Base-by-base conservation (phyloP, 1,284 basidiomycete species). In the Stygiomarasmius scandens region DNA sequence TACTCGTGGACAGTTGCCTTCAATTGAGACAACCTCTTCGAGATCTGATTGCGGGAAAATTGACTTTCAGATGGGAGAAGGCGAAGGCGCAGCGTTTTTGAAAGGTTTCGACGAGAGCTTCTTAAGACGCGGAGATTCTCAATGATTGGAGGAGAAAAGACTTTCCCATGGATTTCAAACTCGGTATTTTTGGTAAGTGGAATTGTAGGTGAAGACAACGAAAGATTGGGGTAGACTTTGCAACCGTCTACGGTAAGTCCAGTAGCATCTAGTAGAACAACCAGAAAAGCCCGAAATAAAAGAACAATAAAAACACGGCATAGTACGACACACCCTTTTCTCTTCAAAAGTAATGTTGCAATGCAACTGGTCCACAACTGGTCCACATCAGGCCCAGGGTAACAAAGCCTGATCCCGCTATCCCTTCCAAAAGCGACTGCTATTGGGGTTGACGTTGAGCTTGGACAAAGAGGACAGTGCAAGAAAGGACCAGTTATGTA, bases 301-400 rank as follows among this genome's bases (percentile, higher is more conserved):
- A 46, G 8, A 38, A 25, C 16, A 20, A 3, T 16, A 32, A 5
- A 10, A 20, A 19, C 4, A 38, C 51, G 11, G 16, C 9, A 22
- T 45, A 32, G n/a, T n/a, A n/a, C n/a, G n/a, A 68, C 74, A 19
- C 46, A 84, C 85, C 74, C 87, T 88, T 57, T 78, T 70, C 43
- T 85, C 84, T 58, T 84, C 75, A 60, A 90, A 89, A n/a, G 84
- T 71, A 43, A 89, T 77, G 64, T 82, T 87, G 58, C 85, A 86
- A 64, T 90, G 88, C 1, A 88, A 57, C 1, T 78, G 71, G n/a
- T n/a, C n/a, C n/a, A n/a, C n/a, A n/a, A n/a, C n/a, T n/a, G n/a
- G 55, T 80, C 83, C 41, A 90, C 81, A 49, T 81, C 76, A 1
- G 77, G n/a, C n/a, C n/a, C n/a, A n/a, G n/a, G 72, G 65, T 90